Conservation (phyloP, 73 alveolate genomes). For the Stentor coeruleus region DNA sequence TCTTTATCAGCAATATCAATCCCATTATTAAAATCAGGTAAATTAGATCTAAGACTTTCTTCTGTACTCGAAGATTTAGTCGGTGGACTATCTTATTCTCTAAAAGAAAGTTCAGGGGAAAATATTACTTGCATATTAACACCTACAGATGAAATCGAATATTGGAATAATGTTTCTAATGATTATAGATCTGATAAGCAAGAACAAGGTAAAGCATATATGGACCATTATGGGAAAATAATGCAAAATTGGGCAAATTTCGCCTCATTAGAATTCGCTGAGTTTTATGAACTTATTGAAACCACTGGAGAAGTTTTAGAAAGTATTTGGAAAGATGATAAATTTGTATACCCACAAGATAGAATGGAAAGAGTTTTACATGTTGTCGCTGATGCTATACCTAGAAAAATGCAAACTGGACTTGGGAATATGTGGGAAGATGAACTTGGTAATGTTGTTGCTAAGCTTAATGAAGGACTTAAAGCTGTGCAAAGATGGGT, state of each 20-base stretch:
- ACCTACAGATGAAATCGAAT: slow-evolving; percentile 69
- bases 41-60: not conserved
- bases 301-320: slow-evolving; percentile 52
- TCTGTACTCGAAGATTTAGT: not conserved
- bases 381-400: slow-evolving; percentile 44
- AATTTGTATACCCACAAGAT: slow-evolving; percentile 50
- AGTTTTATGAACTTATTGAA: slow-evolving; percentile 43
- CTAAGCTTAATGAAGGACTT: slow-evolving; percentile 63
- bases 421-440: slow-evolving; percentile 52
- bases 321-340: slow-evolving; percentile 50
- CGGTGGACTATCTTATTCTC: not conserved
- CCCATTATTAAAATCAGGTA: slow-evolving; percentile 1
- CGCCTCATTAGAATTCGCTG: slow-evolving; percentile 43
- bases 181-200: slow-evolving; percentile 34
- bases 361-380: slow-evolving; percentile 61
- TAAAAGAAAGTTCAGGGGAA: slow-evolving; percentile 19
- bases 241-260: slow-evolving; percentile 41
- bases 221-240: slow-evolving; percentile 40
- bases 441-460: slow-evolving; percentile 52
- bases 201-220: slow-evolving; percentile 51
- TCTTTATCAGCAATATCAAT: not conserved
- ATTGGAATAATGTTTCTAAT: slow-evolving; percentile 55
- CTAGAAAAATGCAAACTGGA: slow-evolving; percentile 51
- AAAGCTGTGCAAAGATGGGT: slow-evolving; percentile 52
- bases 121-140: slow-evolving; percentile 35